Evolutionary conservation across 495 filamentous ascomycete species (phyloP).

Genomic region (Penicillium macrosclerotiorum): DNA sequence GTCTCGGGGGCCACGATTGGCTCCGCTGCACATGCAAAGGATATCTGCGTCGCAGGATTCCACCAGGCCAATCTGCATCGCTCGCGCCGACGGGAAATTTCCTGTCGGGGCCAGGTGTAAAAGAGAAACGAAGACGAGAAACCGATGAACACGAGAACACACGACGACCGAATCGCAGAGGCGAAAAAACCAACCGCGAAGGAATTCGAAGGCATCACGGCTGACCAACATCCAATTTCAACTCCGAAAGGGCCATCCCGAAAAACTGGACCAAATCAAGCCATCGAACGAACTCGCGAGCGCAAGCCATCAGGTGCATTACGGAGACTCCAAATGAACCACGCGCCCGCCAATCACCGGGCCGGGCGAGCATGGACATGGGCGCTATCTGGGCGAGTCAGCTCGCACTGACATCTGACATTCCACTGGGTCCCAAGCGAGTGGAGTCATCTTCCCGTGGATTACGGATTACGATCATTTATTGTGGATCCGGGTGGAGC

Average conservation of each 20-base stretch:
- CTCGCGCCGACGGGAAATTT: too few relatives aligned
- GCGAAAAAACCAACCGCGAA: too few relatives aligned
- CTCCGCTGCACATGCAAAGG: background rate
- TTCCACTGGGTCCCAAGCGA: slow-evolving; percentile 15
- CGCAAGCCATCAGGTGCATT: slow-evolving; percentile 16
- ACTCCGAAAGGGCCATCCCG: too few relatives aligned
- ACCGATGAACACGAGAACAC: too few relatives aligned
- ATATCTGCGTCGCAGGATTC: slow-evolving; percentile 6
- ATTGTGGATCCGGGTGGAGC: too few relatives aligned
- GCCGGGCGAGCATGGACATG: background rate
- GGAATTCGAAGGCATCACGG: too few relatives aligned
- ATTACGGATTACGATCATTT: background rate
- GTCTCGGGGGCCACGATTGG: background rate
- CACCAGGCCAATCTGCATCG: background rate
- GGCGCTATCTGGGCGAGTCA: slow-evolving; percentile 24
- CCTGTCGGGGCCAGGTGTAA: too few relatives aligned
- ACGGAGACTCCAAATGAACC: slow-evolving; percentile 9
- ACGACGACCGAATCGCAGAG: too few relatives aligned
- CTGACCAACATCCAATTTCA: too few relatives aligned
- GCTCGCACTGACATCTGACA: slow-evolving; percentile 36
- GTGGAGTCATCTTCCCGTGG: background rate
- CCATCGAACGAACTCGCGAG: background rate
- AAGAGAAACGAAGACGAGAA: too few relatives aligned
- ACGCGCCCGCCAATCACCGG: slow-evolving; percentile 14
- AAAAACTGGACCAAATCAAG: too few relatives aligned